Percentiles rank a stretch among this genome's conserved stretches.
phyloP scores from a whole-genome alignment of 352 stramenopile genomes.

The Phytopythium sindhum region DNA sequence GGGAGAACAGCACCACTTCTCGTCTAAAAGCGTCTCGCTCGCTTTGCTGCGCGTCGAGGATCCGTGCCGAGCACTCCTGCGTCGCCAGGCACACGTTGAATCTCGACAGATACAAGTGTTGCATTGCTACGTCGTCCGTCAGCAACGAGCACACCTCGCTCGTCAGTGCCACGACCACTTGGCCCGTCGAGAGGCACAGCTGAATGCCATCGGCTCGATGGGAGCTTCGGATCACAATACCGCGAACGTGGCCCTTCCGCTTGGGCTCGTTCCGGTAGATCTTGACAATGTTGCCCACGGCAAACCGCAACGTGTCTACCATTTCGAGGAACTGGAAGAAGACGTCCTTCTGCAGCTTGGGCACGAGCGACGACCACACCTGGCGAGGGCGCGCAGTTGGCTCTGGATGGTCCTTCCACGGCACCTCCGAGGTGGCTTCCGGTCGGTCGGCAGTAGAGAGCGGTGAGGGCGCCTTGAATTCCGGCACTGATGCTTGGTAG shows the following conservation, averaged over 20 bases:
- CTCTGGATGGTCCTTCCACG: constrained; percentile 28
- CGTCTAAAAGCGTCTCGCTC: constrained; percentile 62
- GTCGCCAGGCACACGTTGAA: constrained; percentile 72
- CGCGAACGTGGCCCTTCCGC: constrained; percentile 53
- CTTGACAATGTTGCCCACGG: constrained; percentile 71
- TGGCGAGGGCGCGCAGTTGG: constrained; percentile 28
- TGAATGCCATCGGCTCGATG: constrained; percentile 32
- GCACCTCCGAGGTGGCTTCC: constrained; percentile 9
- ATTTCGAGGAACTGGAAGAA: constrained; percentile 58
- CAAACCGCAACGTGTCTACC: constrained; percentile 55
- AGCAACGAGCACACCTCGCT: constrained; percentile 63
- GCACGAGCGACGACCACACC: constrained; percentile 67
- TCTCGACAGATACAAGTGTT: constrained; percentile 56
- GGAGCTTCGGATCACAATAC: constrained; percentile 52
- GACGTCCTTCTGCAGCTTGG: constrained; percentile 31
- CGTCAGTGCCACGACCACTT: constrained; percentile 41
- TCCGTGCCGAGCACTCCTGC: constrained; percentile 44
- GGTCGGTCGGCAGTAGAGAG: constrained; percentile 10
- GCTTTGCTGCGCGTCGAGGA: constrained; percentile 39
- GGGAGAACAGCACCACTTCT: constrained; percentile 53
- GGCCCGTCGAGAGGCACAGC: constrained; percentile 58
- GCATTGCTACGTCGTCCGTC: constrained; percentile 64
- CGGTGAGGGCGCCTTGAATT: constrained; percentile 24
- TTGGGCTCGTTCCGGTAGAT: constrained; percentile 30
- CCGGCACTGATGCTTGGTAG: constrained; percentile 53